Base-by-base conservation (phyloP, 768 basidiomycete genomes). In the Psilocybe tampanensis region DNA sequence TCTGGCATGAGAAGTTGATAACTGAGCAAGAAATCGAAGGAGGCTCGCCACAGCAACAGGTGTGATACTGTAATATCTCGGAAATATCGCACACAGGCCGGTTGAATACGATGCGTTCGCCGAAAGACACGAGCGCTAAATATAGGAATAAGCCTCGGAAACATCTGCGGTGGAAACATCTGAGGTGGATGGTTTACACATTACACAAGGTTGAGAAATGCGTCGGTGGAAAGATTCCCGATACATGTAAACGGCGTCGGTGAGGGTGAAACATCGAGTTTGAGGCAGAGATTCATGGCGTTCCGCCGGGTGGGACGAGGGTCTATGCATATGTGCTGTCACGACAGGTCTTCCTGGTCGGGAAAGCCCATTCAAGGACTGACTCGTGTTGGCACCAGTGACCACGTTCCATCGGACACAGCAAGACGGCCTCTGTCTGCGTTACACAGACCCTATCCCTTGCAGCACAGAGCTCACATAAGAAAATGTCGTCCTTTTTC, bases 361-460 rank as follows among this genome's bases (percentile, higher is more conserved):
- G 19, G 39, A 3, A 12, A 18, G 22, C 15, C 11, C 22, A n/a
- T n/a, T n/a, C n/a, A n/a, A n/a, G n/a, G 9, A 19, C 17, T 44
- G n/a, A 22, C n/a, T 44, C n/a, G n/a, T n/a, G n/a, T n/a, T n/a
- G n/a, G n/a, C n/a, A n/a, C n/a, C 59, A 58, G 23, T 56, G 15
- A 26, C 23, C 32, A 55, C 56, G 39, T 60, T 61, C 22, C 54
- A 53, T 29, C 85, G 85, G 69, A 74, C 78, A 11, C 84, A 83
- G 48, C 73, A 76, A 7, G 89, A 90, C 52, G 79, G 84, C 12
- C 74, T 86, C 55, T 89, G 85, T 65, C 83, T 92, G 22, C 84
- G 86, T 44, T 90, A 81, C 66, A 89, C 91, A 24, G 88, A 90
- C 58, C 76, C 78, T 41, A 71, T 92, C 1, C 82, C 83, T 0